These are phyloP conservation scores for Phytophthora crassamura DNA, from an alignment of 352 stramenopile species.

Conservation along the genomic window DNA sequence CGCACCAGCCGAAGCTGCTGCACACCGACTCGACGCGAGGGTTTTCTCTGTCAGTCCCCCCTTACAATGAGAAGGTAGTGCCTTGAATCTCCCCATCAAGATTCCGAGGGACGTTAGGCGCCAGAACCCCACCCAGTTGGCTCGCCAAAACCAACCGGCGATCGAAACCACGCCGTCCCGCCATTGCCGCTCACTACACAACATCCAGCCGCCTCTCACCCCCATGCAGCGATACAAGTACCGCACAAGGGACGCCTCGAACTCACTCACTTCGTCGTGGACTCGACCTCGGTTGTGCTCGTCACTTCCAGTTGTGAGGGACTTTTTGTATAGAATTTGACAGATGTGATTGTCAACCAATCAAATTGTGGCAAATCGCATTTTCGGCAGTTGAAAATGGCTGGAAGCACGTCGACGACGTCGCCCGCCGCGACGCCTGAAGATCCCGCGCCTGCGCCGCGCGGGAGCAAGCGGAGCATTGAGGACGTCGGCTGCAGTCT, in stretches of 20 bases:
- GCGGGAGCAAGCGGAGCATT: constrained; percentile 37
- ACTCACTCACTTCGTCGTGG: constrained; percentile 16
- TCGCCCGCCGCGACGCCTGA: constrained; percentile 48
- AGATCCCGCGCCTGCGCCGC: constrained; percentile 30
- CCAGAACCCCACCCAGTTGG: constrained; percentile 45
- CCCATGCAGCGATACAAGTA: constrained; percentile 1
- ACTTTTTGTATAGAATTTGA: neutral
- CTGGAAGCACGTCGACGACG: constrained; percentile 49
- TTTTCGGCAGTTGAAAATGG: constrained; percentile 44
- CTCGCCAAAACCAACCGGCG: constrained; percentile 78
- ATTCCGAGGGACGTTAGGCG: constrained; percentile 67
- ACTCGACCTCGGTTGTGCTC: constrained; percentile 41
- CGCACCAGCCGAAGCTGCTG: constrained; percentile 8
- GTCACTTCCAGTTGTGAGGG: constrained; percentile 72
- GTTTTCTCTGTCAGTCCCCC: constrained; percentile 57
- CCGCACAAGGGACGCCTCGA: constrained; percentile 13
- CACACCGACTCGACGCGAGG: constrained; percentile 2
- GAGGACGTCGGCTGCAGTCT: constrained; percentile 26
- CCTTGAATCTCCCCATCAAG: constrained; percentile 81
- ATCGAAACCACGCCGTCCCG: constrained; percentile 22
- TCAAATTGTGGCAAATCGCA: constrained; percentile 18
- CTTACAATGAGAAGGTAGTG: constrained; percentile 88
- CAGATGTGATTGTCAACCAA: constrained; percentile 36
- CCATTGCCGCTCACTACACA: constrained; percentile 6
- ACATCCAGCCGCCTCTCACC: constrained; percentile 12